A percentile compares a stretch with the other conserved stretches of the same genome.
Evolutionary conservation across 768 basidiomycete genomes (phyloP).

Genomic region (Tubosaeta sp.): DNA sequence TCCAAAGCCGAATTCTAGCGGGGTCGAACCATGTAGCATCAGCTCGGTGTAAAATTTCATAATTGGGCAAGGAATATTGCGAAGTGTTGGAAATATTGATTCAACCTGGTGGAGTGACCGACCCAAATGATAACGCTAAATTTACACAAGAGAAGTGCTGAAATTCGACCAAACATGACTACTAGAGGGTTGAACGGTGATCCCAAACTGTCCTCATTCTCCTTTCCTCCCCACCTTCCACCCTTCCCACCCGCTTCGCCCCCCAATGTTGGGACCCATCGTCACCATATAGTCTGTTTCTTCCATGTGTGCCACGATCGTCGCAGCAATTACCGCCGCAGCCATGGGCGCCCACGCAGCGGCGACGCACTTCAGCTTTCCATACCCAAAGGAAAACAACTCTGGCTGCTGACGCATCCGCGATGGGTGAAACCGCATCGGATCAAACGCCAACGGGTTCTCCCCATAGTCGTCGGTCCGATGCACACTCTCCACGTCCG

Average conservation of each 20-base stretch:
- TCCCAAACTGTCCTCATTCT: background rate
- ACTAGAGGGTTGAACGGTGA: too few species aligned
- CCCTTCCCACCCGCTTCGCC: slow-evolving; percentile 47
- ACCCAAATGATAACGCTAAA: too few species aligned
- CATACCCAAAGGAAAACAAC: slow-evolving; percentile 47
- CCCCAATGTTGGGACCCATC: slow-evolving; percentile 28
- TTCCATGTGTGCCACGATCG: slow-evolving; percentile 35
- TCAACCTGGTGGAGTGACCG: too few species aligned
- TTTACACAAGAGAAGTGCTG: too few species aligned
- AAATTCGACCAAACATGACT: too few species aligned
- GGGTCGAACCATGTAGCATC: too few species aligned
- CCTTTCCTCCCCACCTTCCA: slow-evolving; percentile 28
- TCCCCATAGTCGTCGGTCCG: slow-evolving; percentile 22
- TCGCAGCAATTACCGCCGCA: slow-evolving; percentile 44
- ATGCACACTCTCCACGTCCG: slow-evolving; percentile 22
- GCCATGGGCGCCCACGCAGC: slow-evolving; percentile 55
- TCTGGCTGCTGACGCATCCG: slow-evolving; percentile 19
- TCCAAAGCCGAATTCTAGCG: too few species aligned
- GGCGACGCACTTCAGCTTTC: slow-evolving; percentile 36
- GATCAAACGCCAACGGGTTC: slow-evolving; percentile 42
- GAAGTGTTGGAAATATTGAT: too few species aligned
- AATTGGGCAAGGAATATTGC: too few species aligned
- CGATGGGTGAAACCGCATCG: slow-evolving; percentile 37
- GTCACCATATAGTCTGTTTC: slow-evolving; percentile 18
- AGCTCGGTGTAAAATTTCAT: too few species aligned